Conservation (phyloP, 2,329 filamentous ascomycete species). For the Didymella exigua region DNA sequence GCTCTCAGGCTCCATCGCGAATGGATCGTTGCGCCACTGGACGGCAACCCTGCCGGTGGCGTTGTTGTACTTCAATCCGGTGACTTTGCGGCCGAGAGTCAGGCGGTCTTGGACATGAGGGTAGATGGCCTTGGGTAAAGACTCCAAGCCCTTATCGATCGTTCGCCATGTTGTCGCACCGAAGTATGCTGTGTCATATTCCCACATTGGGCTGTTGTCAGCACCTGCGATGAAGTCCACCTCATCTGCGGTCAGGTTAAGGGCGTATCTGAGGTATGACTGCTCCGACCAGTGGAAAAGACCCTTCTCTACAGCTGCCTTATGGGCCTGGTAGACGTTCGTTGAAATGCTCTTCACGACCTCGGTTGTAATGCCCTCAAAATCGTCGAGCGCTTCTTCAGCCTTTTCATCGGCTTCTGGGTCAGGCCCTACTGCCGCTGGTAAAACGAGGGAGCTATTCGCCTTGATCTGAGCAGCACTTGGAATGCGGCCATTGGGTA, state of each 20-base stretch:
- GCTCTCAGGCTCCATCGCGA: conserved; percentile 52
- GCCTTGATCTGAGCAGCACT: conserved; percentile 37
- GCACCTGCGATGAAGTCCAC: conserved; percentile 51
- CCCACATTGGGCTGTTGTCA: conserved; percentile 55
- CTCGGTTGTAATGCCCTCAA: conserved; percentile 27
- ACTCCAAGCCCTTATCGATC: conserved; percentile 66
- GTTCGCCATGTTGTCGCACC: conserved; percentile 65
- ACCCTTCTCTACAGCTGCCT: conserved; percentile 58
- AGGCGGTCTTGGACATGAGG: conserved; percentile 65
- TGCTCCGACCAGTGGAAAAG: conserved; percentile 70
- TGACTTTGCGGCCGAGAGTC: conserved; percentile 62
- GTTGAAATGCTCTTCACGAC: conserved; percentile 49
- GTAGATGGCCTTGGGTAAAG: conserved; percentile 66
- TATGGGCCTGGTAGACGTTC: conserved; percentile 61
- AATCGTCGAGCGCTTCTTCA: conserved; percentile 27
- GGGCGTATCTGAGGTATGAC: conserved; percentile 64
- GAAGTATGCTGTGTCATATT: conserved; percentile 63
- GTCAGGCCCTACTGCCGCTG: conserved; percentile 24
- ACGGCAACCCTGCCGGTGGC: conserved; percentile 61
- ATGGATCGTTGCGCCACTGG: conserved; percentile 59
- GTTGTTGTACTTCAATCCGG: conserved; percentile 61
- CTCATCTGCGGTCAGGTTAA: conserved; percentile 62
- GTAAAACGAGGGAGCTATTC: conserved; percentile 31
- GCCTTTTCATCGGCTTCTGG: conserved; percentile 27
- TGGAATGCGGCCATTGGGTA: conserved; percentile 44